These are phyloP conservation scores for Candida fluviatilis DNA, from an alignment of 805 yeast species.

Conservation along the genomic window DNA sequence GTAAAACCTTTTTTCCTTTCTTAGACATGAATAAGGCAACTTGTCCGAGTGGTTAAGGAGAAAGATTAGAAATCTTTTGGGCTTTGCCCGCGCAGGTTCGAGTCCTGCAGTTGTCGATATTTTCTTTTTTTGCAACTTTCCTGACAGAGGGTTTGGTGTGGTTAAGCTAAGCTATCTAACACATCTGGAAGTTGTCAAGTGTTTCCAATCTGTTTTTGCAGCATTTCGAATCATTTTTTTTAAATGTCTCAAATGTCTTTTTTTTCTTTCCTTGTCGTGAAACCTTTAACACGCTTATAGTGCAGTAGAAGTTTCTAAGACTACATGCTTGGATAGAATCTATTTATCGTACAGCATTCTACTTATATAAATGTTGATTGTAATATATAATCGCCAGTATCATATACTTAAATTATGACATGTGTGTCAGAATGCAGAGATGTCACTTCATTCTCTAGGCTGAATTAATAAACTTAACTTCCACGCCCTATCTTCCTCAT, in stretches of 20 bases:
- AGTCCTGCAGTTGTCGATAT: conserved; percentile 57
- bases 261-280: too few species aligned
- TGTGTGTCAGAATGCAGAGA: neutral
- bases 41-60: conserved; percentile 41
- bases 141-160: too few species aligned
- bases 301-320: too few species aligned
- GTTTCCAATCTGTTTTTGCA: too few species aligned
- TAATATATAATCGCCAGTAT: neutral
- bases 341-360: neutral
- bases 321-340: too few species aligned
- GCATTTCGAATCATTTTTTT: too few species aligned
- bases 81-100: conserved; percentile 66
- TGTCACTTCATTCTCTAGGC: conserved; percentile 43
- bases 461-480: conserved; percentile 61
- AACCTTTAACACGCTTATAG: too few species aligned
- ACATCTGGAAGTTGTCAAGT: too few species aligned
- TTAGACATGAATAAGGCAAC: conserved; percentile 25
- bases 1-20: too few species aligned
- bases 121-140: conserved; percentile 19
- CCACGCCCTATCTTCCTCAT: conserved; percentile 70
- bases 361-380: neutral
- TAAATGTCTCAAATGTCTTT: too few species aligned
- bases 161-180: too few species aligned
- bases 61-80: conserved; percentile 44
- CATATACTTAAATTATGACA: neutral